Base-by-base conservation (phyloP, 805 yeast species). In the Yarrowia deformans region DNA sequence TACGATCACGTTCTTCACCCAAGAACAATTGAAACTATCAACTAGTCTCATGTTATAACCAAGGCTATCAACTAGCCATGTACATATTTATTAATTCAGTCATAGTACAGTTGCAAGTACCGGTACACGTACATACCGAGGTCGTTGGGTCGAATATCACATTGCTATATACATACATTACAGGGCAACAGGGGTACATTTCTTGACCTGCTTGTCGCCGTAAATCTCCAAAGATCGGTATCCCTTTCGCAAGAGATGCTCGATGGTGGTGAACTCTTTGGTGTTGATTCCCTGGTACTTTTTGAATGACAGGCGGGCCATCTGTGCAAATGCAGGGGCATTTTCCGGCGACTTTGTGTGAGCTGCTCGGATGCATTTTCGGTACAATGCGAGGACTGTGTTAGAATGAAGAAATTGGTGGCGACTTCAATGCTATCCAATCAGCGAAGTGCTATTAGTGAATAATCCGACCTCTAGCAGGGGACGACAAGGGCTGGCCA, bases 221-320 rank as follows among this genome's bases (percentile, higher is more conserved):
- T 88, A 90, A 86, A 88, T 85, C 71, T 92, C 96, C 63, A 84
- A 81, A 74, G 90, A 82, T 75, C 88, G 87, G 71, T 84, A 82
- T 4, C 98, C 98, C 3, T 84, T 83, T 70, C 98, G 82, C 49
- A 93, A 78, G 46, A 94, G 81, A 78, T 93, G 93, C 76, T 93
- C 98, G 54, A 93, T 87, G 0, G 97, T 90, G 54, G 89, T 83
- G 77, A 93, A 93, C 72, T 91, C 97, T 73, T 90, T 89, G 77
- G 90, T 88, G 45, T 90, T 86, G 12, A 93, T 78, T 18, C 68
- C 67, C 63, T 81, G 79, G 76, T 87, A 81, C 73, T 87, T 86
- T 16, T 75, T 79, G 77, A 93, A 94, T 75, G 91, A 94, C n/a
- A 73, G 72, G 66, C 88, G 83, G 3, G 86, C 78, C 74, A 81